Evolutionary conservation across 768 basidiomycete species (phyloP), one percentile per base, ranked within the genome.

Genomic region (Lactarius sanguifluus): DNA sequence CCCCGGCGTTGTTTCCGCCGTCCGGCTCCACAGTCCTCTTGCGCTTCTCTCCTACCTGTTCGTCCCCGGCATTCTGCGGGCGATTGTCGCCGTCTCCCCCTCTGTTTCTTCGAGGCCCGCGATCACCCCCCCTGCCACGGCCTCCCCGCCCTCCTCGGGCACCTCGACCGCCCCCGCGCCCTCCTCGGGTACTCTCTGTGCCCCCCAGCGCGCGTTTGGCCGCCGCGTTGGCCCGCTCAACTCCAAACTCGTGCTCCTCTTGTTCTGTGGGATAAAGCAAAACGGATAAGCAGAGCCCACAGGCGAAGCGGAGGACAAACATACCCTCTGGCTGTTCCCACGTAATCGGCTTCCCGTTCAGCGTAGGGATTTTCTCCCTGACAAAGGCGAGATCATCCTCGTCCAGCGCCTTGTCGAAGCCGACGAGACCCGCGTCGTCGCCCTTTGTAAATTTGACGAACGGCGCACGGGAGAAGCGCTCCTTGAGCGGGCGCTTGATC

Each of bases 21-120:
- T 92, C 91, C 1, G 90, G 90, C 72, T 92, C 91, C 0, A 90
- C 80, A 1, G 82, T 86, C 45, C 89, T 84, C 75, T 92, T 93
- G 66, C 91, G 80, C 79, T 93, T 93, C 69, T 89, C 89, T 34
- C 89, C 90, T 1, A 78, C 75, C 65, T 79, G 79, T 50, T 84
- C 85, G 9, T 79, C 82, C 38, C 63, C 69, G 13, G 77, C 71
- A 13, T 67, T 66, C 5, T 68, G 73, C 12, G 65, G 69, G 3
- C 62, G 71, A 32, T 70, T 50, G 50, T 64, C 73, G n/a, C 62
- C n/a, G 1, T 62, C 69, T 56, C 72, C 67, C 54, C 57, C 58
- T 61, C 64, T 67, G 20, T 70, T 67, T 6, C 71, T 69, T 3
- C 76, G 73, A 28, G 73, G 72, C 16, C 81, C 71, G 65, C 78